Conservation (phyloP, 805 yeast genomes). For the Brettanomyces bruxellensis region DNA sequence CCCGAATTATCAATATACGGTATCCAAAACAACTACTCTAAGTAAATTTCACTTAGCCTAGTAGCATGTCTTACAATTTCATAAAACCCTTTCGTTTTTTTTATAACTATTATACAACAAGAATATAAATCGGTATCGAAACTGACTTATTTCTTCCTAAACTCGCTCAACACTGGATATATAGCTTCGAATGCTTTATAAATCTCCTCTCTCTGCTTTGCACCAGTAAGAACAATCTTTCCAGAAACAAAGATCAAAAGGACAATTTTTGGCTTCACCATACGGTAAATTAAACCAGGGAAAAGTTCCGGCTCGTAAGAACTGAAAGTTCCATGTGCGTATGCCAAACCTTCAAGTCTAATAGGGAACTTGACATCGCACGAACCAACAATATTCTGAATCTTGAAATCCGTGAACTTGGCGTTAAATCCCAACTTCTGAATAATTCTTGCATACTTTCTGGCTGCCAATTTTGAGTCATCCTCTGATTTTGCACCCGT, state of each 20-base stretch:
- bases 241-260: constrained; percentile 93
- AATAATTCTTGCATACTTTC: constrained; percentile 96
- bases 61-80: neutral
- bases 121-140: neutral
- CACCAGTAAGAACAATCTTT: constrained; percentile 96
- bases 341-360: constrained; percentile 93
- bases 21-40: no score
- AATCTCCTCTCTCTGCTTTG: constrained; percentile 97
- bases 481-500: constrained; percentile 99
- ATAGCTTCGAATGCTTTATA: constrained; percentile 98
- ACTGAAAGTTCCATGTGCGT: constrained; percentile 97
- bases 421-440: constrained; percentile 98
- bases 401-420: constrained; percentile 94
- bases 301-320: constrained; percentile 97
- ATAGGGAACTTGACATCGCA: constrained; percentile 99
- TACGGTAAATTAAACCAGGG: constrained; percentile 97
- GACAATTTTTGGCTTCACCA: constrained; percentile 98
- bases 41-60: neutral
- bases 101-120: neutral
- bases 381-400: constrained; percentile 96
- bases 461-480: constrained; percentile 94
- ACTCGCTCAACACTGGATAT: constrained; percentile 96
- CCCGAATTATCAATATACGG: no score
- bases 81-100: neutral
- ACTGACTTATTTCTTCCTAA: constrained; percentile 55